Base-by-base conservation (phyloP, 176 grass and related monocot genomes). In the Hordeum marinum region DNA sequence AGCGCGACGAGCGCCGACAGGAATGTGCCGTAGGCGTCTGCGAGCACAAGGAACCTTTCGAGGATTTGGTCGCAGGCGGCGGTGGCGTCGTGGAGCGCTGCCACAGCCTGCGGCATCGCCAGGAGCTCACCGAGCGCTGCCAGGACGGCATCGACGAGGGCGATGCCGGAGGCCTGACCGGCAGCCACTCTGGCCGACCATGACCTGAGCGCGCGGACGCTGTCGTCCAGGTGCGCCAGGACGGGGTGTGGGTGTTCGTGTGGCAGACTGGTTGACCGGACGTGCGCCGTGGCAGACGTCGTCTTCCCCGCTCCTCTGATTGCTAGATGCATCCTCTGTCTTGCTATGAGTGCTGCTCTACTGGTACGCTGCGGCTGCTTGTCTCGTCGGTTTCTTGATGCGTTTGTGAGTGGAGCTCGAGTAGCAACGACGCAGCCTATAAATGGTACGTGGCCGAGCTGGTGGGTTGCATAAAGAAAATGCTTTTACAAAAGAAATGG, bases 31-130 rank as follows among this genome's bases (percentile, higher is more conserved):
- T 94, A 85, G 18, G 86, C 88, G 68, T 97, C 94, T 11, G 83
- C 94, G n/a, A 97, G 87, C 71, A 55, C 86, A 41, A 97, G 90
- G 81, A 97, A 63, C 10, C 39, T 75, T 71, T 97, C 92, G 5
- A 90, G 89, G 78, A 85, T 27, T 4, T 8, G 24, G 0, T 79
- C 83, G 14, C 46, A 76, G 58, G 60, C 36, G 14, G 2, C n/a
- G 0, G 74, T 34, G 0, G 74, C 64, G 36, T 14, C n/a, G 1
- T 55, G 83, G 69, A 90, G 62, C 0, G 81, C 87, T 14, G 68
- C 82, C 42, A 45, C 73, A 1, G 90, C 85, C 20, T 86, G 68
- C 31, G 94, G 85, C 66, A 90, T 84, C 24, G 72, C 72, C 31
- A 97, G 86, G 20, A 89, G 54, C 14, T 81, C 85, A 31, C 55